These are phyloP conservation scores for Anisogramma anomala DNA, from an alignment of 2,329 filamentous ascomycete genomes.

Conservation along the genomic window DNA sequence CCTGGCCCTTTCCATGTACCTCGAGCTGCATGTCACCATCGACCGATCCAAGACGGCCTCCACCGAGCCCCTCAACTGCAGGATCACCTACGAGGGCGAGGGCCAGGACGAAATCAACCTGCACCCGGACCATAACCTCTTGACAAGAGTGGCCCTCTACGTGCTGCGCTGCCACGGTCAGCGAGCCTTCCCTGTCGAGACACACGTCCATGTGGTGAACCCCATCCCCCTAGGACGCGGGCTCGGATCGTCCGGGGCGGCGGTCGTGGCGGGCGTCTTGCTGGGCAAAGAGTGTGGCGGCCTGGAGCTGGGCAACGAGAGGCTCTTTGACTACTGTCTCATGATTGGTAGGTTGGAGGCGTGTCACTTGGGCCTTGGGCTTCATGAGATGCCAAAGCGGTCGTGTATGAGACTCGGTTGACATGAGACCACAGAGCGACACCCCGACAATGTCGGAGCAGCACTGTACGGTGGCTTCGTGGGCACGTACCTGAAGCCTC, in stretches of 20 bases:
- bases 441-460: slow-evolving; percentile 90
- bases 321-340: slow-evolving; percentile 88
- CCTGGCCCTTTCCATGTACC: slow-evolving; percentile 83
- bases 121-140: slow-evolving; percentile 76
- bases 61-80: slow-evolving; percentile 65
- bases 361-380: background rate
- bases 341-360: slow-evolving; percentile 68
- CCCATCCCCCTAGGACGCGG: slow-evolving; percentile 88
- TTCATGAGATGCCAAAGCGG: too few species aligned
- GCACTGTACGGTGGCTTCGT: slow-evolving; percentile 94
- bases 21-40: slow-evolving; percentile 76
- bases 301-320: slow-evolving; percentile 63
- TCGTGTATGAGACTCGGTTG: slow-evolving; percentile 1
- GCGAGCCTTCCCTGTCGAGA: slow-evolving; percentile 71
- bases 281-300: slow-evolving; percentile 81
- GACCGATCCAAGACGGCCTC: slow-evolving; percentile 45
- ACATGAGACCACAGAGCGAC: slow-evolving; percentile 47
- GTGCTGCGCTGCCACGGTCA: slow-evolving; percentile 86
- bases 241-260: slow-evolving; percentile 87
- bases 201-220: slow-evolving; percentile 89
- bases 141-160: slow-evolving; percentile 89
- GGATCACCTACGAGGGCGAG: slow-evolving; percentile 79
- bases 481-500: slow-evolving; percentile 87
- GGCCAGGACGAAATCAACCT: slow-evolving; percentile 70
- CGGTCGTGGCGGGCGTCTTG: slow-evolving; percentile 90